These are phyloP conservation scores for Erysimum cheiranthoides DNA, from an alignment of 345 rosid genomes.

Conservation along the genomic window DNA sequence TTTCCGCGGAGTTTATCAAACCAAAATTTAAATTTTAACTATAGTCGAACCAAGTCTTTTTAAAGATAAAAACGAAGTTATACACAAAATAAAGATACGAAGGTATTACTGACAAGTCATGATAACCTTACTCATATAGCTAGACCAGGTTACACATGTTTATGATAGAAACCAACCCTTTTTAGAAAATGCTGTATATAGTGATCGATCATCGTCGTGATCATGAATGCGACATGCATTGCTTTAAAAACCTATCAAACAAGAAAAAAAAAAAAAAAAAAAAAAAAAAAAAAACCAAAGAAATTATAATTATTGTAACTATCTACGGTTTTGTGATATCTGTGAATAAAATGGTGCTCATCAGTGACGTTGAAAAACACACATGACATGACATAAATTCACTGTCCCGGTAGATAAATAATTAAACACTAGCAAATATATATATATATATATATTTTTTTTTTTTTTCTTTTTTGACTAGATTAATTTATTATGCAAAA, in stretches of 20 bases:
- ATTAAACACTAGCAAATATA: neutral
- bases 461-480: neutral
- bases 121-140: neutral
- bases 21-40: neutral
- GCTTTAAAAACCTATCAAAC: neutral
- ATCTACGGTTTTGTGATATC: slow-evolving; percentile 4
- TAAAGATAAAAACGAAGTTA: no score
- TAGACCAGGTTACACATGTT: neutral
- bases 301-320: no score
- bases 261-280: no score
- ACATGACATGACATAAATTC: slow-evolving; percentile 7
- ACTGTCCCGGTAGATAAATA: slow-evolving; percentile 20
- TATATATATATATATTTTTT: no score
- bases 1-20: neutral
- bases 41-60: neutral
- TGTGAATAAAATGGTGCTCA: neutral
- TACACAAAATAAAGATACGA: neutral
- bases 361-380: slow-evolving; percentile 1
- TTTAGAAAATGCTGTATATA: neutral
- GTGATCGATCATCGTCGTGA: slow-evolving; percentile 15
- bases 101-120: neutral
- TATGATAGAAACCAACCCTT: neutral
- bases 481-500: neutral
- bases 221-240: slow-evolving; percentile 7
- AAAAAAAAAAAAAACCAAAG: no score